These are phyloP conservation scores for Populus hybrid DNA, from an alignment of 441 rosid genomes.

Conservation along the genomic window DNA sequence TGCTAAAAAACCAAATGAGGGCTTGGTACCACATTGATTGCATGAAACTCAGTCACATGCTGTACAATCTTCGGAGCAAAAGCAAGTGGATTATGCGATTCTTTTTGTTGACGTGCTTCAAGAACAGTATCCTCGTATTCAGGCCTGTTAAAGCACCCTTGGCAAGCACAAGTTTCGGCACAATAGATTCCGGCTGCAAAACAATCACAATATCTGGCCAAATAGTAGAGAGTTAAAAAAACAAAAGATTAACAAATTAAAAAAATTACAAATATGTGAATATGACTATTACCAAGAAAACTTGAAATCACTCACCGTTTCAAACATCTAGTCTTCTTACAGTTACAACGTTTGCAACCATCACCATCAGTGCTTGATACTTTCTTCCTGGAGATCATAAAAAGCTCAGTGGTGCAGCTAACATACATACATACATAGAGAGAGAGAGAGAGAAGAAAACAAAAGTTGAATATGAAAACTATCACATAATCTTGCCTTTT, in stretches of 20 bases:
- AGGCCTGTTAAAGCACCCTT: constrained; percentile 55
- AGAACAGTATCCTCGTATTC: constrained; percentile 48
- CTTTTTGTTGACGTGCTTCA: constrained; percentile 50
- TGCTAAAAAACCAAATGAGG: neutral
- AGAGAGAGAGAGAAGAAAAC: neutral
- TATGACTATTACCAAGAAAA: constrained; percentile 24
- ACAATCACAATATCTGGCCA: constrained; percentile 67
- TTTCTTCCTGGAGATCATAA: constrained; percentile 34
- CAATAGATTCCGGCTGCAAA: constrained; percentile 65
- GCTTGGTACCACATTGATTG: constrained; percentile 26
- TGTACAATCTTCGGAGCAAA: constrained; percentile 63
- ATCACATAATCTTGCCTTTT: constrained; percentile 40
- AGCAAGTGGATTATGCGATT: constrained; percentile 64
- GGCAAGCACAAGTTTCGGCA: constrained; percentile 52
- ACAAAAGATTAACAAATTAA: constrained; percentile 32
- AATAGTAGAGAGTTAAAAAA: constrained; percentile 4
- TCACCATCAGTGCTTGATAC: constrained; percentile 29
- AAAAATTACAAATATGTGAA: constrained; percentile 8
- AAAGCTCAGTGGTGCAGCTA: neutral
- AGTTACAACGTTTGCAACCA: constrained; percentile 62
- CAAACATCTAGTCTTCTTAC: constrained; percentile 63
- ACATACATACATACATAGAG: constrained; percentile 15
- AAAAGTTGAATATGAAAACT: constrained; percentile 10
- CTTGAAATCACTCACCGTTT: constrained; percentile 50
- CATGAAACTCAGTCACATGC: constrained; percentile 21